Conservation (phyloP, 352 stramenopile genomes). For the Globisporangium camurandrum region DNA sequence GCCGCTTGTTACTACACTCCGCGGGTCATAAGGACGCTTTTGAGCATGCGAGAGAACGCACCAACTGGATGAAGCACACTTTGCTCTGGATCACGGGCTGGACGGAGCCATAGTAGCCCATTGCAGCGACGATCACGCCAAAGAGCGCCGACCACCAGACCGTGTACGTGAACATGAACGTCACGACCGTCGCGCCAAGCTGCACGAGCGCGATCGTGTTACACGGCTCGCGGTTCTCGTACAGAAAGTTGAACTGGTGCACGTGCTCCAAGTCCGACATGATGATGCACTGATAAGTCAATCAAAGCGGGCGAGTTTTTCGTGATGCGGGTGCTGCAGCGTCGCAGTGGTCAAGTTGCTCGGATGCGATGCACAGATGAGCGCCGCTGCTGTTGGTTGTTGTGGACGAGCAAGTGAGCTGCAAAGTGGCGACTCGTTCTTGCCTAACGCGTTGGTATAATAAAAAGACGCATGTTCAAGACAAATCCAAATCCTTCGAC, state of each 20-base stretch:
- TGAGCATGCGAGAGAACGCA: constrained; percentile 20
- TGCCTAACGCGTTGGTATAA: not conserved
- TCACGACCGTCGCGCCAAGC: constrained; percentile 51
- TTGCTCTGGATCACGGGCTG: constrained; percentile 83
- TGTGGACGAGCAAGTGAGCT: constrained; percentile 1
- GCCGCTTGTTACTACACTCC: not conserved
- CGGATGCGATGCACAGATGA: not conserved
- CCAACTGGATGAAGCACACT: constrained; percentile 85
- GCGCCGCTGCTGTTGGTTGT: not conserved
- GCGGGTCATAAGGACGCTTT: not conserved
- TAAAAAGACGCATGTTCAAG: not conserved
- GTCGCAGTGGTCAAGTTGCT: not conserved
- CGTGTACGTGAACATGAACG: constrained; percentile 77
- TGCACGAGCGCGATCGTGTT: constrained; percentile 78
- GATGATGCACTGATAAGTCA: not conserved
- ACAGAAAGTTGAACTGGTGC: constrained; percentile 71
- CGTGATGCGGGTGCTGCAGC: not conserved
- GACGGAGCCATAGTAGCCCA: constrained; percentile 79
- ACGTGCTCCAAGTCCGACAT: constrained; percentile 72
- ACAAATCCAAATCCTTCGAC: constrained; percentile 9
- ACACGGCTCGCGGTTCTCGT: constrained; percentile 79
- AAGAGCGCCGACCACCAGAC: constrained; percentile 79
- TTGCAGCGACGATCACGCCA: constrained; percentile 64
- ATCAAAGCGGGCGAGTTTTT: too few relatives aligned
- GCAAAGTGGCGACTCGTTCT: not conserved